phyloP scores from a whole-genome alignment of 108 stramenopile species.

The Cyclotella atomus region DNA sequence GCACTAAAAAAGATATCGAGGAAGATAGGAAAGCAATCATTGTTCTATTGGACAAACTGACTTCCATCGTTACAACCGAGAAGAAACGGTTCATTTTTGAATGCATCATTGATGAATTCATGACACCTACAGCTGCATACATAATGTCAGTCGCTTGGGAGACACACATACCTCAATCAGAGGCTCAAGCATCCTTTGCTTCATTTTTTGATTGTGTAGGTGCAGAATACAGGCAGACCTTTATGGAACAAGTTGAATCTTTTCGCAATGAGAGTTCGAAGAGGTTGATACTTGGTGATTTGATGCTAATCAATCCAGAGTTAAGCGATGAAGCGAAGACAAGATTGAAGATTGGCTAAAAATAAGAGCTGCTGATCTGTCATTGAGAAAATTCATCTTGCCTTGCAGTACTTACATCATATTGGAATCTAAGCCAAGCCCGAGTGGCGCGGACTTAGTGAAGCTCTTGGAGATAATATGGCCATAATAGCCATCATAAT shows the following conservation, averaged over 20 bases:
- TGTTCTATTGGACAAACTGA: not conserved
- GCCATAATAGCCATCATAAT: no score
- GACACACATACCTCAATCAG: not conserved
- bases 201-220: not conserved
- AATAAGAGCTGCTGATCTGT: no score
- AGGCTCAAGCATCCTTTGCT: not conserved
- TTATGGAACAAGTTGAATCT: not conserved
- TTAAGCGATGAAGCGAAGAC: not conserved
- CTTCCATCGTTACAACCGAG: not conserved
- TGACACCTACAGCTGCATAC: not conserved
- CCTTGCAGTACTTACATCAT: no score
- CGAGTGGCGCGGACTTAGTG: no score
- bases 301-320: slow-evolving; percentile 2
- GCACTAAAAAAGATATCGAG: not conserved
- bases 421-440: no score
- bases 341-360: not conserved
- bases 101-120: not conserved
- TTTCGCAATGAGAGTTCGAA: slow-evolving; percentile 4
- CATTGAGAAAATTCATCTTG: no score
- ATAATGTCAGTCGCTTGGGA: not conserved
- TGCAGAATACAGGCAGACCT: not conserved
- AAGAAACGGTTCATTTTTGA: not conserved
- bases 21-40: not conserved
- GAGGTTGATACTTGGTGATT: not conserved
- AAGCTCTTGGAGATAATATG: no score